phyloP scores from a whole-genome alignment of 192 early-diverging fungal species.

The Martensiomyces pterosporus region DNA sequence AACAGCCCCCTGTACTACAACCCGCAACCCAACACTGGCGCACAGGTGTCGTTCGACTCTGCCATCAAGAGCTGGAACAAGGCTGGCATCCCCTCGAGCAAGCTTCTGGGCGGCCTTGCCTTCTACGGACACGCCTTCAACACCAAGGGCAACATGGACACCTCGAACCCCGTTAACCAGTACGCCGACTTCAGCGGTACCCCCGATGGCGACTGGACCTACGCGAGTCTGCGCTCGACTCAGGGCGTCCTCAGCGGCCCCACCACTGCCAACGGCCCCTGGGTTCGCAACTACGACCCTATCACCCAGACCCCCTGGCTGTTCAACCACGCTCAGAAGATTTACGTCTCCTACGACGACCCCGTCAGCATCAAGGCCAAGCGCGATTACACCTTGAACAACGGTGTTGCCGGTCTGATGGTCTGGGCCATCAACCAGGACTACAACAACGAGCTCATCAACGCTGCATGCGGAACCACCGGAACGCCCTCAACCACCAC shows the following conservation, averaged over 20 bases:
- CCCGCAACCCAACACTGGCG: conserved; percentile 1
- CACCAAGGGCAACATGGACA: conserved; percentile 5
- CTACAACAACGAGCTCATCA: conserved; percentile 55
- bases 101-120: conserved; percentile 54
- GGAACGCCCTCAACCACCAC: conserved; percentile 3
- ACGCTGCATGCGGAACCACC: conserved; percentile 9
- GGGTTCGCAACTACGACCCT: conserved; percentile 59
- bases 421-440: conserved; percentile 63
- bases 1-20: conserved; percentile 52
- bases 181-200: conserved; percentile 15
- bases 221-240: conserved; percentile 50
- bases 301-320: conserved; percentile 64
- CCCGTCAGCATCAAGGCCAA: conserved; percentile 55
- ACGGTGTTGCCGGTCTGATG: conserved; percentile 60
- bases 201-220: conserved; percentile 60
- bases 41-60: conserved; percentile 21
- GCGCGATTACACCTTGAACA: conserved; percentile 51
- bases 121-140: conserved; percentile 54
- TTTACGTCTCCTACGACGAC: conserved; percentile 67
- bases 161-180: conserved; percentile 5
- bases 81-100: conserved; percentile 51
- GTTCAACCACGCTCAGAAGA: conserved; percentile 53
- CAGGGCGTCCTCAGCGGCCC: conserved; percentile 37
- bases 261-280: conserved; percentile 34
- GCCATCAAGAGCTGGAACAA: conserved; percentile 48